Conservation (phyloP, 768 basidiomycete genomes). For the Kwoniella pini region DNA sequence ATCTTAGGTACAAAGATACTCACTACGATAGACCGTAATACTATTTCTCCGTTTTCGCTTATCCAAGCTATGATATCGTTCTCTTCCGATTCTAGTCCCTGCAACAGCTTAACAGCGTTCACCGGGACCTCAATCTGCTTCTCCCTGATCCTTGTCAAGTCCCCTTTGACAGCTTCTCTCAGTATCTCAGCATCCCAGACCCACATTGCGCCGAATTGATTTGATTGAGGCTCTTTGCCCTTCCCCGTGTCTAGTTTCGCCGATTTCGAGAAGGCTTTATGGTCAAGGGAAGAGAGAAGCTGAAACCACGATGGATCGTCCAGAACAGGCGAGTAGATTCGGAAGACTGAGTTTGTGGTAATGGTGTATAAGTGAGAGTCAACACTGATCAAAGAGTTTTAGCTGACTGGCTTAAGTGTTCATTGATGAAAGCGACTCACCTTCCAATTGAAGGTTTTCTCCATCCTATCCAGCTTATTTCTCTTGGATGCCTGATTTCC, state of each 20-base stretch:
- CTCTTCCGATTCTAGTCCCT: slow-evolving; percentile 34
- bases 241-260: slow-evolving; percentile 50
- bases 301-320: slow-evolving; percentile 83
- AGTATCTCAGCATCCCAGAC: slow-evolving; percentile 70
- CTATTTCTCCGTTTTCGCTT: slow-evolving; percentile 32
- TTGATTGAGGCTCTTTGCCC: slow-evolving; percentile 24
- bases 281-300: slow-evolving; percentile 75
- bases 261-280: slow-evolving; percentile 63
- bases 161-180: slow-evolving; percentile 41
- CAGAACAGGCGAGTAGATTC: slow-evolving; percentile 83
- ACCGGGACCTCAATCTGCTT: not conserved
- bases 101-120: slow-evolving; percentile 31
- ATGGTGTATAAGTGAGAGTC: slow-evolving; percentile 67
- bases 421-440: slow-evolving; percentile 20
- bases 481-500: slow-evolving; percentile 43
- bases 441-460: slow-evolving; percentile 25
- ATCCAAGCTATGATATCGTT: slow-evolving; percentile 46
- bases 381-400: slow-evolving; percentile 26
- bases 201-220: slow-evolving; percentile 54
- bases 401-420: not conserved
- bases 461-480: slow-evolving; percentile 44
- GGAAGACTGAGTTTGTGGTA: slow-evolving; percentile 75
- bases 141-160: slow-evolving; percentile 11
- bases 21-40: slow-evolving; percentile 39
- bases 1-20: slow-evolving; percentile 2